A percentile compares a stretch with the other conserved stretches of the same genome.
Conservation (phyloP, 305 asterid genomes). For the Fraxinus paxiana region DNA sequence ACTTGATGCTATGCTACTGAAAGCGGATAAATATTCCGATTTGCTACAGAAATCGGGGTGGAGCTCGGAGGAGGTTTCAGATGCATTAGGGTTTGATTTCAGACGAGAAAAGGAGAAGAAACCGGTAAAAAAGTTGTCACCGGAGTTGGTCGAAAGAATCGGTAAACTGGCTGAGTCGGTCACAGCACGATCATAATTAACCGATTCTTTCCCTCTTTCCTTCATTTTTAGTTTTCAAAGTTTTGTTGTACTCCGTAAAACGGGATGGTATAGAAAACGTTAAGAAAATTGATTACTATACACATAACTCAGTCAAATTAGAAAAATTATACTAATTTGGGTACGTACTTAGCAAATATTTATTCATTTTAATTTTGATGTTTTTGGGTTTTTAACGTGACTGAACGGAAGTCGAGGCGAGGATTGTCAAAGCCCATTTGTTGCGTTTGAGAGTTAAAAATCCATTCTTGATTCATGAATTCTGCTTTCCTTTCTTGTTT, state of each 20-base stretch:
- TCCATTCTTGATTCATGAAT: not conserved
- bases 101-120: slow-evolving; percentile 59
- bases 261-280: not conserved
- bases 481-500: too few relatives aligned
- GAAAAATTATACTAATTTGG: not conserved
- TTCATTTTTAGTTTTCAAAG: slow-evolving; percentile 32
- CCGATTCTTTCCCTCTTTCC: slow-evolving; percentile 29
- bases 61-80: slow-evolving; percentile 94
- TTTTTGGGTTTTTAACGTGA: not conserved
- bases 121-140: slow-evolving; percentile 62
- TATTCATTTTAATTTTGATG: not conserved
- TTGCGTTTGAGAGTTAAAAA: not conserved
- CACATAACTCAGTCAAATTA: not conserved
- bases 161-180: slow-evolving; percentile 81
- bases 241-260: not conserved
- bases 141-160: slow-evolving; percentile 59
- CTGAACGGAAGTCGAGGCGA: not conserved
- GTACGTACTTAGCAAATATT: not conserved
- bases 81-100: slow-evolving; percentile 76
- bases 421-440: not conserved
- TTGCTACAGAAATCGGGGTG: slow-evolving; percentile 77
- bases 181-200: slow-evolving; percentile 42
- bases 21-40: slow-evolving; percentile 87
- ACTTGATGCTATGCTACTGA: slow-evolving; percentile 69
- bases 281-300: not conserved